phyloP scores from a whole-genome alignment of 495 filamentous ascomycete species.

The Chlorociboria aeruginascens region DNA sequence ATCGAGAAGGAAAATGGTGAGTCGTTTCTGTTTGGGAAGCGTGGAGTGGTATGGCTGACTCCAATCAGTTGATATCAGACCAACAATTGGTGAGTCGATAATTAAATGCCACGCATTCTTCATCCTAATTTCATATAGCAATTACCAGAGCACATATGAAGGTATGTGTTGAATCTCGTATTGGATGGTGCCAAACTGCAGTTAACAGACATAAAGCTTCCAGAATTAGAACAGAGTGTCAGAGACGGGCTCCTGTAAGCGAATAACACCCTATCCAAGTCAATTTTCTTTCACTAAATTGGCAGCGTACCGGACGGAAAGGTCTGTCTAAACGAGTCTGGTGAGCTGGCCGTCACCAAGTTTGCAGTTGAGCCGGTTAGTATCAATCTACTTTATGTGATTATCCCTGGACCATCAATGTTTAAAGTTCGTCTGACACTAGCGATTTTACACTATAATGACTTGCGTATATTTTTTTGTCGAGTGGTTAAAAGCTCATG shows the following conservation, averaged over 20 bases:
- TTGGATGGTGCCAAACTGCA: constrained; percentile 4
- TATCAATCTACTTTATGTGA: neutral
- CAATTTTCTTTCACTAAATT: constrained; percentile 11
- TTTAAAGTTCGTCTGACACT: too few species aligned
- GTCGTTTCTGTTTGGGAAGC: neutral
- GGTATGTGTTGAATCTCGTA: constrained; percentile 15
- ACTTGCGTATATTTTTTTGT: too few species aligned
- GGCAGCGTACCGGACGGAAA: constrained; percentile 66
- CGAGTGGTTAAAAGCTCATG: too few species aligned
- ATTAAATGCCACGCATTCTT: too few species aligned
- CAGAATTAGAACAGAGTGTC: constrained; percentile 85
- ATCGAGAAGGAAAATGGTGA: constrained; percentile 52
- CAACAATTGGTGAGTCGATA: constrained; percentile 55
- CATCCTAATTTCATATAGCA: constrained; percentile 24
- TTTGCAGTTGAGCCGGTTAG: constrained; percentile 81
- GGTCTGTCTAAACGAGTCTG: constrained; percentile 69
- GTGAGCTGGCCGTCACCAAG: constrained; percentile 91
- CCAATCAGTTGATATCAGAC: constrained; percentile 66
- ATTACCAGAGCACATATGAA: constrained; percentile 96
- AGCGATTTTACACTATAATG: too few species aligned
- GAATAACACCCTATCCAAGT: neutral
- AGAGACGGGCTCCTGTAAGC: constrained; percentile 53
- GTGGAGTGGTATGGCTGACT: neutral
- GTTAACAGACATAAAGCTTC: constrained; percentile 34
- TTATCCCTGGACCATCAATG: too few species aligned